Percentiles rank a stretch among this genome's conserved stretches.
phyloP scores from a whole-genome alignment of 1,139 yeast genomes.

The Nakaseomyces bracarensis region DNA sequence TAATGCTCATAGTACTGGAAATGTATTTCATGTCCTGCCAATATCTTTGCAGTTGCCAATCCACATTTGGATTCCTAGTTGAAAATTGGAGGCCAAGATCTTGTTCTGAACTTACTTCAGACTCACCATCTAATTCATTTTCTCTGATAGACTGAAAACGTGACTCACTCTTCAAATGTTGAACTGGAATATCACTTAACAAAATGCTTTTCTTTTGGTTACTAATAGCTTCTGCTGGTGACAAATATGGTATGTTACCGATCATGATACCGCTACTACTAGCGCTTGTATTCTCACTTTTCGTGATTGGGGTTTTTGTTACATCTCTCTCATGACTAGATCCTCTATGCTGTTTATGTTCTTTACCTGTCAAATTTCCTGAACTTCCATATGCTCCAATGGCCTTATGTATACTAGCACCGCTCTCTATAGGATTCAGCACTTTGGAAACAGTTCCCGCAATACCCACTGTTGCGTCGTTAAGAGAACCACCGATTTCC shows the following conservation, averaged over 20 bases:
- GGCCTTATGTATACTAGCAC: background rate
- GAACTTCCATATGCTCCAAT: background rate
- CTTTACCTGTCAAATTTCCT: background rate
- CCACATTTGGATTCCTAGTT: slow-evolving; percentile 12
- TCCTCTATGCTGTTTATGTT: background rate
- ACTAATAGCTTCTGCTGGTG: slow-evolving; percentile 7
- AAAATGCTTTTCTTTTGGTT: slow-evolving; percentile 8
- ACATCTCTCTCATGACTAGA: background rate
- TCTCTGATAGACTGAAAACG: background rate
- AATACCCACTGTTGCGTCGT: background rate
- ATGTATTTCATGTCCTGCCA: slow-evolving; percentile 24
- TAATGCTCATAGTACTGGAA: slow-evolving; percentile 19
- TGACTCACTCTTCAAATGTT: slow-evolving; percentile 5
- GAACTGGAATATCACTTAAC: slow-evolving; percentile 12
- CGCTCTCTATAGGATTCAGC: background rate
- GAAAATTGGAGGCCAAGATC: slow-evolving; percentile 7
- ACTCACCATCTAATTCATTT: slow-evolving; percentile 5
- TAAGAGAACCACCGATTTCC: slow-evolving; percentile 2
- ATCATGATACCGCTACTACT: slow-evolving; percentile 12
- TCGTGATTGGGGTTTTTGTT: background rate
- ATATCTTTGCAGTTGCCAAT: slow-evolving; percentile 21
- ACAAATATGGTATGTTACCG: slow-evolving; percentile 9
- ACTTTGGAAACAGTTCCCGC: background rate
- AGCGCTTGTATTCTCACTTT: background rate
- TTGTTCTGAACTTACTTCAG: slow-evolving; percentile 4